Conservation (phyloP, 1,284 basidiomycete species). For the Rhodotorula sp. region DNA sequence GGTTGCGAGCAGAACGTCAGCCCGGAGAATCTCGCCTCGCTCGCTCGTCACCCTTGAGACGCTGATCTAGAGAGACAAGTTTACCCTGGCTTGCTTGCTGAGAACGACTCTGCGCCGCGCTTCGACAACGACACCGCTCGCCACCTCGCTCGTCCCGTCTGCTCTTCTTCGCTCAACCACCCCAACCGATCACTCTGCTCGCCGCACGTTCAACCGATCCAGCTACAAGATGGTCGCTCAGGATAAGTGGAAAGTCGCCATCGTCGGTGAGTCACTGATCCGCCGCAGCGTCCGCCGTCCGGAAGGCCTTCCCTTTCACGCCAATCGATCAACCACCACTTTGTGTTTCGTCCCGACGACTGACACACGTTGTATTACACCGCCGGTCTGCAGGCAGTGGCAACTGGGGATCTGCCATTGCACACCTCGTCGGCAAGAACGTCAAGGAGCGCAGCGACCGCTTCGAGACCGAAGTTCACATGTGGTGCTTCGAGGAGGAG, state of each 20-base stretch:
- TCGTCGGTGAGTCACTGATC: slow-evolving; percentile 54
- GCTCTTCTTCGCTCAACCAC: background rate
- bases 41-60: no score
- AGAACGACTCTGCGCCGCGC: background rate
- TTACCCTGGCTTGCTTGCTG: background rate
- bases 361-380: slow-evolving; percentile 34
- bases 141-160: background rate
- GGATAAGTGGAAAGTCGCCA: slow-evolving; percentile 57
- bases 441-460: slow-evolving; percentile 52
- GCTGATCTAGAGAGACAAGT: no score
- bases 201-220: background rate
- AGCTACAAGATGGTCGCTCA: background rate
- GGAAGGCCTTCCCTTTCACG: background rate
- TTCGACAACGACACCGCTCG: background rate
- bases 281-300: background rate
- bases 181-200: background rate
- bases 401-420: slow-evolving; percentile 59
- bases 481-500: slow-evolving; percentile 58
- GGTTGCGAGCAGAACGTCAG: background rate
- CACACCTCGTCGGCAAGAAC: slow-evolving; percentile 59
- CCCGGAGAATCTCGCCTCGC: no score
- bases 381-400: slow-evolving; percentile 19
- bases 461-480: slow-evolving; percentile 55
- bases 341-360: slow-evolving; percentile 28
- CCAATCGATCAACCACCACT: background rate